Base-by-base conservation (phyloP, 2,329 filamentous ascomycete genomes). In the Coleophoma crateriformis region DNA sequence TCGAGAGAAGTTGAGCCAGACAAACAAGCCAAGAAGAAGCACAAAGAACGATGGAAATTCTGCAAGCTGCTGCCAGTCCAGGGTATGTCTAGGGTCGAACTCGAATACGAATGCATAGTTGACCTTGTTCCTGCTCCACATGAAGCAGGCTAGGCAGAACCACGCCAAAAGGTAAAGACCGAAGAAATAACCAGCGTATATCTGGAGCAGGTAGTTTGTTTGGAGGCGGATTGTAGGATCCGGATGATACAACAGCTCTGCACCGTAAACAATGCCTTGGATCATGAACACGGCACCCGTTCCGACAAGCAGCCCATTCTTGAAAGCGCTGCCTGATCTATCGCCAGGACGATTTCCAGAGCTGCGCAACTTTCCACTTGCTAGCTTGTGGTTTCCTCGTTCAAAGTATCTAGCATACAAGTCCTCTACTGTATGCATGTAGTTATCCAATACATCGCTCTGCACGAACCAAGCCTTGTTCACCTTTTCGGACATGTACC, bases 81-180 rank as follows among this genome's bases (percentile, higher is more conserved):
- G 72, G 55, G 85, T 82, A 65, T 94, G 84, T 50, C 92, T 79
- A 48, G 85, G 84, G 71, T 97, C 91, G 63, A 96, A 94, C 69
- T 99, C 94, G 64, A 99, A 99, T 58, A 97, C 90, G 67, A 96
- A 96, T 48, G 86, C 81, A 66, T 97, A 97, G 65, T 99, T 99
- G 69, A 99, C 88, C 68, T 92, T 95, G 65, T 85, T 84, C 46
- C 73, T 74, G 6, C 83, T 82, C 90, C 92, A 99, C 14, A 95
- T 70, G 49, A 84, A 83, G 65, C 91, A 95, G 61, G 90, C 85
- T 34, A 96, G 62, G 61, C 87, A 90, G 63, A 97, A 97, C n/a
- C 95, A 71, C 10, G 86, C 72, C 61, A 95, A 85, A 17, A 97
- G 74, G 41, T 90, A 77, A 5, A 95, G 76, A 67, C 89, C 84